phyloP scores from a whole-genome alignment of 306 rosid genomes.

The Inga laurina region DNA sequence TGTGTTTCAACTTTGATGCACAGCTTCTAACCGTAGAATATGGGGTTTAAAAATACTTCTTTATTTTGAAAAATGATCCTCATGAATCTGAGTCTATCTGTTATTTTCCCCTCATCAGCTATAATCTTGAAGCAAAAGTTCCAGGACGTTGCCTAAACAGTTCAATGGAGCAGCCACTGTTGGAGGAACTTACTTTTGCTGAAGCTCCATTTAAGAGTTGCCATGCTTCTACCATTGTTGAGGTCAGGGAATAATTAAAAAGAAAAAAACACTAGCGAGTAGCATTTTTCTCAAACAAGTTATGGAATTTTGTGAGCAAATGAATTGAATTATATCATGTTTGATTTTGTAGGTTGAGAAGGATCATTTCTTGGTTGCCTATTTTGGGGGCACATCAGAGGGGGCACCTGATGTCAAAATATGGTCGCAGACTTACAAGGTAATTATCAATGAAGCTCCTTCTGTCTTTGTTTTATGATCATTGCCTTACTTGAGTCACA shows the following conservation, averaged over 20 bases:
- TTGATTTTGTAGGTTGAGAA: constrained; percentile 61
- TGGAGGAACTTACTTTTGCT: constrained; percentile 68
- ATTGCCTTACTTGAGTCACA: neutral
- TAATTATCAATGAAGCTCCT: constrained; percentile 17
- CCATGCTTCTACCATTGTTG: constrained; percentile 96
- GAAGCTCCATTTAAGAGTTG: constrained; percentile 70
- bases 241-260: constrained; percentile 46
- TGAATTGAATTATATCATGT: constrained; percentile 18
- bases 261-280: neutral
- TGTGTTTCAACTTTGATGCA: neutral
- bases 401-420: constrained; percentile 91
- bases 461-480: neutral
- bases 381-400: constrained; percentile 77
- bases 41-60: neutral
- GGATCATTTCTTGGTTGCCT: constrained; percentile 77
- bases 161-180: constrained; percentile 48
- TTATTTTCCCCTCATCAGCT: constrained; percentile 13
- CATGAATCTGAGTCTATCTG: neutral
- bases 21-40: neutral
- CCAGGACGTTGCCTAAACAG: constrained; percentile 43
- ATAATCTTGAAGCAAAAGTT: constrained; percentile 5
- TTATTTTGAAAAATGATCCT: neutral
- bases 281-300: neutral
- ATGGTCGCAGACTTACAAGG: constrained; percentile 84
- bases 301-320: neutral